Percentiles rank a stretch among this genome's conserved stretches.
Conservation (phyloP, 345 rosid species). For the Populus ilicifolia region DNA sequence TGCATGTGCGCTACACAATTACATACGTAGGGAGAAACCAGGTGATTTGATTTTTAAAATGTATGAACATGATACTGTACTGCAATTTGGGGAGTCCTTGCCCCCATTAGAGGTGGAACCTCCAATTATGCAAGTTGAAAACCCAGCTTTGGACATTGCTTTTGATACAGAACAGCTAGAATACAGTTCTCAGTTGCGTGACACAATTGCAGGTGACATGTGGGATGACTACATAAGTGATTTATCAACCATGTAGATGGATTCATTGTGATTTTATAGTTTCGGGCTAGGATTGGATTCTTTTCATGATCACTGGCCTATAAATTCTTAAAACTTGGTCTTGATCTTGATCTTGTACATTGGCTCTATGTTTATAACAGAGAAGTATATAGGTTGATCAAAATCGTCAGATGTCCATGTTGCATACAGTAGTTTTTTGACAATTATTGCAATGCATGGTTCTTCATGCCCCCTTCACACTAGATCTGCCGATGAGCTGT, state of each 20-base stretch:
- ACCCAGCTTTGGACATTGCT: slow-evolving; percentile 32
- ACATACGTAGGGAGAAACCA: slow-evolving; percentile 65
- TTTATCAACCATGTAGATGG: slow-evolving; percentile 42
- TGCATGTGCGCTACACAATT: slow-evolving; percentile 79
- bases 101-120: slow-evolving; percentile 39
- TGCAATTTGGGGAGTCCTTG: slow-evolving; percentile 38
- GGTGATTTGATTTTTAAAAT: slow-evolving; percentile 61
- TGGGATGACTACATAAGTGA: slow-evolving; percentile 61
- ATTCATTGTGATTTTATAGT: slow-evolving; percentile 15
- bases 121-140: slow-evolving; percentile 29
- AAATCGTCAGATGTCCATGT: not conserved
- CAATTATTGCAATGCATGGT: not conserved
- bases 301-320: slow-evolving; percentile 21
- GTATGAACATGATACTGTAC: slow-evolving; percentile 37
- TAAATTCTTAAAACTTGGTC: slow-evolving; percentile 12
- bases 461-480: not conserved
- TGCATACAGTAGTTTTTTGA: not conserved
- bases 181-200: slow-evolving; percentile 51
- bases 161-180: slow-evolving; percentile 43
- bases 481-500: not conserved
- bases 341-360: slow-evolving; percentile 29
- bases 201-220: slow-evolving; percentile 56
- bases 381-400: slow-evolving; percentile 11
- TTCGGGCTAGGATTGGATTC: slow-evolving; percentile 19
- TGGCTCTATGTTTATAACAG: slow-evolving; percentile 23